Evolutionary conservation across 108 stramenopile species (phyloP), one percentile per base, ranked within the genome.

Genomic region (Stephanodiscus triporus): DNA sequence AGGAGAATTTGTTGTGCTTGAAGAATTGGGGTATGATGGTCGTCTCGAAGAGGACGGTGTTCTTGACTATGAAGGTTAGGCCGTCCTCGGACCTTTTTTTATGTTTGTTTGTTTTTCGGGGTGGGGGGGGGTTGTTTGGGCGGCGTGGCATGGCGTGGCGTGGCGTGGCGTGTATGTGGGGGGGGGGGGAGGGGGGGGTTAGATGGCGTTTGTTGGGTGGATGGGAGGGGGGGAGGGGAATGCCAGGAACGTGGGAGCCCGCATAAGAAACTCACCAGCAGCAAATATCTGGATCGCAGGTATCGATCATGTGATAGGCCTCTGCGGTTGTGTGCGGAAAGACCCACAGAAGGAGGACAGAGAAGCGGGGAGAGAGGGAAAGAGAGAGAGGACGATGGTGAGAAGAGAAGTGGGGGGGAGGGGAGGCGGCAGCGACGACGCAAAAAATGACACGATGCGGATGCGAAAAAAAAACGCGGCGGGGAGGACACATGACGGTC

Each of bases 21-120:
- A 98, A 98, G 76, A 91, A 98, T 75, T 96, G 88, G 8, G 97
- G 97, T 43, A 98, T 92, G 65, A 92, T 87, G 8, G 77, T 77
- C 49, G 78, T 77, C 74, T 90, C 94, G 61, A 95, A 91, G 19
- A 78, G 68, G 45, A 73, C 64, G 2, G 89, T 82, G 70, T 95
- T 78, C 74, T 88, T 91, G 37, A 95, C 90, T 13, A 95, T 75
- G 77, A 95, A 95, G 20, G 91, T 89, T 36, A 84, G 74, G 24
- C 94, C 94, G 67, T 92, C 89, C 40, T 87, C 87, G 2, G 86
- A 87, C 65, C 73, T 74, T 45, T 23, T 22, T 66, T 9, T 14
- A 20, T 10, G 68, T n/a, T n/a, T n/a, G n/a, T n/a, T n/a, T n/a
- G n/a, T n/a, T n/a, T n/a, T n/a, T n/a, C n/a, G 67, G 29, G 50